Evolutionary conservation across 345 rosid species (phyloP).

Genomic region (Xanthoceras sorbifolium): DNA sequence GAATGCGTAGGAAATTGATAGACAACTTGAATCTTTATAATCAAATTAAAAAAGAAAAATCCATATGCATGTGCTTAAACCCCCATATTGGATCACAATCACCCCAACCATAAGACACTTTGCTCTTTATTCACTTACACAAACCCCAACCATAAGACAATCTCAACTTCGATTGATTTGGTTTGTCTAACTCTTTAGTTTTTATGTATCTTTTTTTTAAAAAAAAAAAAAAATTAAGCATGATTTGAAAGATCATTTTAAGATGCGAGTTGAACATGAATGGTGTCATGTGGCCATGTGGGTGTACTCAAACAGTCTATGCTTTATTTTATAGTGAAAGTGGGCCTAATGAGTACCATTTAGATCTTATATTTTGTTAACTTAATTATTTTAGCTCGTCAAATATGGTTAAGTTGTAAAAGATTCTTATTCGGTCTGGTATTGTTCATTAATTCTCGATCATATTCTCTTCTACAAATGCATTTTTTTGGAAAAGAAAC

Average conservation of each 20-base stretch:
- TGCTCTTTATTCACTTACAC: constrained; percentile 14
- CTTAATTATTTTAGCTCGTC: too few relatives aligned
- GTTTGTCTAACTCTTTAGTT: not conserved
- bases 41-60: not conserved
- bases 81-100: not conserved
- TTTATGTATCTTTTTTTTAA: not conserved
- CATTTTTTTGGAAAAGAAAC: too few relatives aligned
- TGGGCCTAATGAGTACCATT: too few relatives aligned
- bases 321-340: too few relatives aligned
- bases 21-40: not conserved
- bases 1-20: not conserved
- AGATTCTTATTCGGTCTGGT: too few relatives aligned
- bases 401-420: too few relatives aligned
- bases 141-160: constrained; percentile 20
- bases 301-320: not conserved
- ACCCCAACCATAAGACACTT: constrained; percentile 13
- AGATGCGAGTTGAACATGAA: constrained; percentile 26
- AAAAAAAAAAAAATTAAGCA: too few relatives aligned
- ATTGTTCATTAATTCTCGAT: too few relatives aligned
- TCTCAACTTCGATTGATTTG: not conserved
- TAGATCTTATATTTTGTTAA: too few relatives aligned
- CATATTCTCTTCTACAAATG: too few relatives aligned
- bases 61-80: constrained; percentile 22
- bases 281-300: constrained; percentile 20
- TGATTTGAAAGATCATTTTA: constrained; percentile 5